Base-by-base conservation (phyloP, 1,284 basidiomycete species). In the Phaffia rhodozyma region DNA sequence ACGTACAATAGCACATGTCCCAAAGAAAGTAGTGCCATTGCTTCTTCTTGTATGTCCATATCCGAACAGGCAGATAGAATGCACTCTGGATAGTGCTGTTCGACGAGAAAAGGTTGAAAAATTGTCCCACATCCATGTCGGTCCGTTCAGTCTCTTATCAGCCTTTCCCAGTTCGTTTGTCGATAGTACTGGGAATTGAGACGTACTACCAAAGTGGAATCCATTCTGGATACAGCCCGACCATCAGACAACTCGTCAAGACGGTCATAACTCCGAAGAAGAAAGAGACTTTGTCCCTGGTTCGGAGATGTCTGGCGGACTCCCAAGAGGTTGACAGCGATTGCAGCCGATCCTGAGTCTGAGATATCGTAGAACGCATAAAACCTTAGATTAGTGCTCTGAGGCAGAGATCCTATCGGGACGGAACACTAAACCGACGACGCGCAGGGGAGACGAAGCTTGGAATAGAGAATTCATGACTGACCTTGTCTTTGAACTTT, bases 211-310 rank as follows among this genome's bases (percentile, higher is more conserved):
- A 73, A 60, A 76, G 69, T 5, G 76, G 77, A 47, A 86, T 81
- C 74, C 78, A 91, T 82, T 92, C 81, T 7, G 91, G 92, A 32
- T 83, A 83, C 70, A 87, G 78, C 38, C 86, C 89, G 72, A 91
- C 90, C 68, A 94, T 76, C 27, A 96, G 80, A 7, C 89, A 85
- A 21, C 89, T 86, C 69, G 85, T 80, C 21, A 92, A 79, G n/a
- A 96, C 74, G 23, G 85, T 86, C 84, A 89, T 87, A 50, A 97
- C 92, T 32, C 90, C 89, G 68, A 90, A 82, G 76, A 94, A 89
- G 78, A 97, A 97, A 0, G 87, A 72, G 29, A 78, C 79, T 75
- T 93, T 93, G 70, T 92, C 90, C 61, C 87, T 82, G n/a, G 89
- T 91, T 32, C 91, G 82, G 38, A 96, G 85, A 48, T 91, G 87